Percentiles rank a stretch among this genome's conserved stretches.
Conservation (phyloP, 345 rosid genomes). For the Salix dunnii region DNA sequence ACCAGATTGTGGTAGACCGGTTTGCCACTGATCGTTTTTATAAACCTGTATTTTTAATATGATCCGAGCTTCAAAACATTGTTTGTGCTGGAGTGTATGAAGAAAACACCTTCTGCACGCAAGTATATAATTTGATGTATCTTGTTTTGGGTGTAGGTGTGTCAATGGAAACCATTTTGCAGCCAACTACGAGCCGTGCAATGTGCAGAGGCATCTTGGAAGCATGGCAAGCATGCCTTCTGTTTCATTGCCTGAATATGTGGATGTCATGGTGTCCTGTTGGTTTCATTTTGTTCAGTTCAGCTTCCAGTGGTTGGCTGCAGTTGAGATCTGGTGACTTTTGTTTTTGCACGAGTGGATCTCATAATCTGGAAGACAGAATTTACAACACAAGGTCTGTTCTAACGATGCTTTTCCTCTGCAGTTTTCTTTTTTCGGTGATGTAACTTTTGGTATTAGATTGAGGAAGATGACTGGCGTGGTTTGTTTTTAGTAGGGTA, state of each 20-base stretch:
- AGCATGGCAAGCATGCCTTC: not conserved
- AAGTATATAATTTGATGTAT: not conserved
- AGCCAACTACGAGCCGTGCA: not conserved
- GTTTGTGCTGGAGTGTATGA: not conserved
- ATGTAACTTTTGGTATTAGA: not conserved
- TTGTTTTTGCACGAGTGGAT: not conserved
- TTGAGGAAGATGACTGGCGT: not conserved
- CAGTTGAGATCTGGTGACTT: not conserved
- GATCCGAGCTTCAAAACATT: not conserved
- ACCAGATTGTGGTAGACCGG: not conserved
- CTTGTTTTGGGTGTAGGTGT: not conserved
- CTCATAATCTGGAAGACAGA: not conserved
- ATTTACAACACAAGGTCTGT: slow-evolving; percentile 8
- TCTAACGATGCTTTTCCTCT: not conserved
- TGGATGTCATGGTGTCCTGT: not conserved
- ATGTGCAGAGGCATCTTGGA: not conserved
- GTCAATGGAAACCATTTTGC: not conserved
- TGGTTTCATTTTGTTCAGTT: not conserved
- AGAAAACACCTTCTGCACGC: not conserved
- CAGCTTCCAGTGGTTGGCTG: not conserved
- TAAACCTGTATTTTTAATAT: not conserved
- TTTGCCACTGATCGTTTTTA: not conserved
- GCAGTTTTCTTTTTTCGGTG: not conserved
- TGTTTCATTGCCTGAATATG: not conserved
- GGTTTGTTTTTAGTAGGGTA: not conserved